Conservation (phyloP, 192 early-diverging fungal genomes). For the Coemansia sp. region DNA sequence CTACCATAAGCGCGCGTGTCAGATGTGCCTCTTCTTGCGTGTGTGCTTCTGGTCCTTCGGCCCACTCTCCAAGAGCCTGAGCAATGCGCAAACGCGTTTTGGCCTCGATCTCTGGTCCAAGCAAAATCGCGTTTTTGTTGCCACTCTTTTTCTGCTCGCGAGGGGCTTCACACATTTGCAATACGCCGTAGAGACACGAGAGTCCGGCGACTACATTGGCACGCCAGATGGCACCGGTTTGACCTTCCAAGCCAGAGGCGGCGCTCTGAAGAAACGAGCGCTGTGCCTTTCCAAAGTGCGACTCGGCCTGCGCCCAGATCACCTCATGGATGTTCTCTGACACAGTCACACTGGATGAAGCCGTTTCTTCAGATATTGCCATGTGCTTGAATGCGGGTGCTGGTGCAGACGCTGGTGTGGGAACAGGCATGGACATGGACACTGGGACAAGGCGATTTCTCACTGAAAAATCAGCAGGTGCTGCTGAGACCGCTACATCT, state of each 20-base stretch:
- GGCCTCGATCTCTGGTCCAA: conserved; percentile 39
- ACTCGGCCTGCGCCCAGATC: conserved; percentile 40
- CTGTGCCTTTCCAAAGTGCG: conserved; percentile 34
- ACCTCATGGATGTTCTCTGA: conserved; percentile 12
- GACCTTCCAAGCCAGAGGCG: neutral
- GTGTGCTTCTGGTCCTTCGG: neutral
- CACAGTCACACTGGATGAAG: neutral
- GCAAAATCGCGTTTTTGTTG: neutral
- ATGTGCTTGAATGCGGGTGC: neutral
- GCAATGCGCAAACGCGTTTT: conserved; percentile 48
- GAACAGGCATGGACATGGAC: neutral
- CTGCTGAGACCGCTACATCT: neutral
- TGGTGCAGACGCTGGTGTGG: too few relatives aligned
- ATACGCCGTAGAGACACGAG: conserved; percentile 34
- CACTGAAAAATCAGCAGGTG: neutral
- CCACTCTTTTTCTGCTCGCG: conserved; percentile 13
- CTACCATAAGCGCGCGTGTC: conserved; percentile 31
- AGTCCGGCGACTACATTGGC: conserved; percentile 21
- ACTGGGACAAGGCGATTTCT: too few relatives aligned
- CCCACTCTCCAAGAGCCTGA: conserved; percentile 34
- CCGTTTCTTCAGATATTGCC: neutral
- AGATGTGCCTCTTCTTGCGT: conserved; percentile 33
- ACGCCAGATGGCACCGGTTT: conserved; percentile 10
- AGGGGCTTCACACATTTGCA: conserved; percentile 25
- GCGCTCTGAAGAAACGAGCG: conserved; percentile 3